A percentile compares a stretch with the other conserved stretches of the same genome.
These are phyloP conservation scores for Podospora appendiculata DNA, from an alignment of 495 filamentous ascomycete species.

Conservation along the genomic window DNA sequence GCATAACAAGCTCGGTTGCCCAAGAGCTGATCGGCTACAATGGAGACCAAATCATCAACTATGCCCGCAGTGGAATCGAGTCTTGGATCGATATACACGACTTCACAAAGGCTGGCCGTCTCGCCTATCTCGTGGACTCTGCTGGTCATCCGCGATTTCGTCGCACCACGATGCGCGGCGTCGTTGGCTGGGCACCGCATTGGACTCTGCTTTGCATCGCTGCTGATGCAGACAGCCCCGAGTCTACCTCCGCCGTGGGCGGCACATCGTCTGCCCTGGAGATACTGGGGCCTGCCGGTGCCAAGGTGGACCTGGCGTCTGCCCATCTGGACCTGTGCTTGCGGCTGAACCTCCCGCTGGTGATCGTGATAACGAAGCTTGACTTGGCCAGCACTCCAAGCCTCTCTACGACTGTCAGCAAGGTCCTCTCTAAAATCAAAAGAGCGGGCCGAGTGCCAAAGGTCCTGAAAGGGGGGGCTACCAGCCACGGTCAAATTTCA, in stretches of 20 bases:
- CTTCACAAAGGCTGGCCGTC: constrained; percentile 60
- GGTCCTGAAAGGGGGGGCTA: constrained; percentile 49
- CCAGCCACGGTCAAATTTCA: constrained; percentile 24
- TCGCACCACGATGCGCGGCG: constrained; percentile 74
- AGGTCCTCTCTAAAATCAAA: constrained; percentile 72
- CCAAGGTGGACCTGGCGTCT: constrained; percentile 56
- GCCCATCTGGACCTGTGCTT: constrained; percentile 85
- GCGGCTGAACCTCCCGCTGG: constrained; percentile 63
- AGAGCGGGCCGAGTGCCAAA: constrained; percentile 61
- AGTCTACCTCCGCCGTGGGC: constrained; percentile 26
- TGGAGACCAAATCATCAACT: constrained; percentile 68
- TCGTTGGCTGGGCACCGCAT: constrained; percentile 95
- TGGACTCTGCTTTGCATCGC: constrained; percentile 86
- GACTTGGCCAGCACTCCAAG: constrained; percentile 71
- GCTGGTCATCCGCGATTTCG: constrained; percentile 83
- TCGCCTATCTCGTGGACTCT: constrained; percentile 84
- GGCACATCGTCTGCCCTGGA: constrained; percentile 39
- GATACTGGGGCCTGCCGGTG: constrained; percentile 37
- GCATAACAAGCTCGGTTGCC: constrained; percentile 85
- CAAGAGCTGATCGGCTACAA: constrained; percentile 88
- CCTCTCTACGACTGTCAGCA: constrained; percentile 59
- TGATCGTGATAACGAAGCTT: constrained; percentile 82
- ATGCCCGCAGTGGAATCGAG: constrained; percentile 74
- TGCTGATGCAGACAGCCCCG: constrained; percentile 72
- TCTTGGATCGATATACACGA: constrained; percentile 92